phyloP scores from a whole-genome alignment of 2,329 filamentous ascomycete species.

The Zymoseptoria passerinii region DNA sequence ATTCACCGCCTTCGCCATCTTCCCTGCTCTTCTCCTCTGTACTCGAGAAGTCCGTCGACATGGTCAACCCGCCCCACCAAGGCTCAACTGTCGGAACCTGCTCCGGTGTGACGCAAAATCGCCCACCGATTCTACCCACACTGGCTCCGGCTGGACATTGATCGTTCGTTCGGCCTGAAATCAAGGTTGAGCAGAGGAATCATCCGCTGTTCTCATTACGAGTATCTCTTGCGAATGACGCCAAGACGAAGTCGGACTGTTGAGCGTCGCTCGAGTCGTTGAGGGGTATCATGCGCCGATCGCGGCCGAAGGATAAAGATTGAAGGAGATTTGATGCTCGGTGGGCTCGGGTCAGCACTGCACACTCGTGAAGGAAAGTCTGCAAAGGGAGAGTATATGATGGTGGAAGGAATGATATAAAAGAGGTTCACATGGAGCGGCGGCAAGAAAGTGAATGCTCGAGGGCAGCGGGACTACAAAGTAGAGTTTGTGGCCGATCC shows the following conservation, averaged over 20 bases:
- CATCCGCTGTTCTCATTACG: neutral
- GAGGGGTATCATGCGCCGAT: neutral
- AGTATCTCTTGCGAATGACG: neutral
- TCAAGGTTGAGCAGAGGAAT: neutral
- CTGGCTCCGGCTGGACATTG: conserved; percentile 27
- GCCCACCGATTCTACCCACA: conserved; percentile 20
- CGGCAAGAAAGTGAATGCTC: neutral
- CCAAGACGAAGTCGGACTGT: neutral
- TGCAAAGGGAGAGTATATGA: neutral
- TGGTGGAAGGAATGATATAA: neutral
- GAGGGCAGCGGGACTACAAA: neutral
- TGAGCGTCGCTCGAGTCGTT: neutral
- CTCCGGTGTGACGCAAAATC: conserved; percentile 3
- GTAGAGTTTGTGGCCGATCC: no score
- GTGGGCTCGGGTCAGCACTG: neutral
- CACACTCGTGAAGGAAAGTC: neutral
- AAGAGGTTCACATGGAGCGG: neutral
- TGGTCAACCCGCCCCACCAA: conserved; percentile 3
- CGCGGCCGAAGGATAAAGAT: neutral
- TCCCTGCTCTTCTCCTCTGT: conserved; percentile 9
- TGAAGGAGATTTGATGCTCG: neutral
- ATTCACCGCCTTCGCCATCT: neutral
- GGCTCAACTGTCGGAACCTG: neutral
- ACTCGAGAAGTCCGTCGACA: conserved; percentile 17
- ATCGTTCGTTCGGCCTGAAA: neutral